Evolutionary conservation across 768 basidiomycete genomes (phyloP).

Genomic region (Trametes villosa): DNA sequence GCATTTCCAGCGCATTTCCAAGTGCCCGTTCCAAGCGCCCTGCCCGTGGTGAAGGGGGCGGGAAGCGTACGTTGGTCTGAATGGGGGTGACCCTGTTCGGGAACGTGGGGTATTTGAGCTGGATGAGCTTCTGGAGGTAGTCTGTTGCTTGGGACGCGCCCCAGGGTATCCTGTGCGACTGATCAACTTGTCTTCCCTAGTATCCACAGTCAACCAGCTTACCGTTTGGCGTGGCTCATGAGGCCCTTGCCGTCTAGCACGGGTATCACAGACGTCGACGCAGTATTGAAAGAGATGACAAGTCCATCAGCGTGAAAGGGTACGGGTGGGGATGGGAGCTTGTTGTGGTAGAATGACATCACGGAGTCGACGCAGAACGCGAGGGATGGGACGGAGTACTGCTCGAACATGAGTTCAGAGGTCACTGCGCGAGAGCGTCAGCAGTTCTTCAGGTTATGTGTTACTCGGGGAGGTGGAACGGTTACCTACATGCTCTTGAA

Average conservation of each 20-base stretch:
- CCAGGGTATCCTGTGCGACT: slow-evolving; percentile 81
- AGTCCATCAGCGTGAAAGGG: slow-evolving; percentile 73
- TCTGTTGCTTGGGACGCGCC: slow-evolving; percentile 90
- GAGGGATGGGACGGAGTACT: slow-evolving; percentile 84
- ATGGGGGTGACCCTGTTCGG: slow-evolving; percentile 77
- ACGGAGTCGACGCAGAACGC: slow-evolving; percentile 88
- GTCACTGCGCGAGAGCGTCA: slow-evolving; percentile 59
- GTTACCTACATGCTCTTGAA: slow-evolving; percentile 76
- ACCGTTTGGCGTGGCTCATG: slow-evolving; percentile 88
- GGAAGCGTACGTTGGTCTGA: slow-evolving; percentile 71
- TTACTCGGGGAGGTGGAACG: slow-evolving; percentile 1
- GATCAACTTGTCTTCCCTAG: neutral
- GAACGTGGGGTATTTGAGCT: slow-evolving; percentile 94
- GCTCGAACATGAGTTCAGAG: slow-evolving; percentile 95
- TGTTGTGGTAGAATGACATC: slow-evolving; percentile 91
- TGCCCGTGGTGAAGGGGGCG: neutral
- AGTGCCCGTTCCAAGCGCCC: too few species aligned
- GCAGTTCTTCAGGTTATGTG: neutral
- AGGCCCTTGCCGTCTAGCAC: slow-evolving; percentile 82
- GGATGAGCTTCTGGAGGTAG: slow-evolving; percentile 89
- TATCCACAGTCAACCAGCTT: slow-evolving; percentile 22
- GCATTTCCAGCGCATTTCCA: too few species aligned
- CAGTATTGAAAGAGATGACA: slow-evolving; percentile 88
- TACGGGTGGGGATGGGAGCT: slow-evolving; percentile 40
- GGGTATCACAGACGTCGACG: slow-evolving; percentile 90